Evolutionary conservation across 768 basidiomycete genomes (phyloP), one percentile per base, ranked within the genome.

Genomic region (Hydnomerulius pinastri): DNA sequence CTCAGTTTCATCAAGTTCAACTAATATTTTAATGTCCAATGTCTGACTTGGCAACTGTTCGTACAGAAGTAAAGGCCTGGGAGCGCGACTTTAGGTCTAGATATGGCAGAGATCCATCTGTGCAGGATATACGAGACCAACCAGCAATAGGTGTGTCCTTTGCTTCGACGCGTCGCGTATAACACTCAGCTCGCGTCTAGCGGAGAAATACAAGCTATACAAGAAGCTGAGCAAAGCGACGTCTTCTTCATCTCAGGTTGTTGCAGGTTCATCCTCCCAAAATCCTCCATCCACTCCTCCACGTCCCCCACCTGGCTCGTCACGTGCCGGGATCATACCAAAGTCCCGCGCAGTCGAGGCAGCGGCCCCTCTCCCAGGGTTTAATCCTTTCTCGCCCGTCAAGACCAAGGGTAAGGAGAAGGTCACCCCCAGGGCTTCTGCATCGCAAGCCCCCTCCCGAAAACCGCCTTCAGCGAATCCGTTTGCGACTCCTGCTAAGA

Each of bases 181-280:
- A 43, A 33, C 49, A 58, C 59, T 62, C 52, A 56, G 46, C 42
- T 49, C 41, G 56, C 41, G 43, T 51, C 11, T 63, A 92, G 90
- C 86, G 53, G 78, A 81, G 56, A 90, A 87, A 66, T 92, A 92
- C 73, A 91, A 79, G 67, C 76, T 81, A 25, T 90, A 92, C 76
- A 92, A 91, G 76, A 83, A 78, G 51, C 76, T 91, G 29, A 78
- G 77, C 48, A 91, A 86, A 56, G 63, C 67, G 21, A 57, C 69
- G 1, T 53, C 50, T 54, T 51, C 64, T 17, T 53, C 67, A 37
- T 73, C 72, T 8, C 76, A 73, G 17, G 76, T 70, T 55, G 74
- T 69, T 30, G 68, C 66, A 57, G 55, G 57, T 17, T 43, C 56
- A 6, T 47, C 48, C 0, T 36, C 63, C 44, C n/a, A n/a, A n/a